Conservation (phyloP, 257 asterid genomes). For the Haberlea rhodopensis region DNA sequence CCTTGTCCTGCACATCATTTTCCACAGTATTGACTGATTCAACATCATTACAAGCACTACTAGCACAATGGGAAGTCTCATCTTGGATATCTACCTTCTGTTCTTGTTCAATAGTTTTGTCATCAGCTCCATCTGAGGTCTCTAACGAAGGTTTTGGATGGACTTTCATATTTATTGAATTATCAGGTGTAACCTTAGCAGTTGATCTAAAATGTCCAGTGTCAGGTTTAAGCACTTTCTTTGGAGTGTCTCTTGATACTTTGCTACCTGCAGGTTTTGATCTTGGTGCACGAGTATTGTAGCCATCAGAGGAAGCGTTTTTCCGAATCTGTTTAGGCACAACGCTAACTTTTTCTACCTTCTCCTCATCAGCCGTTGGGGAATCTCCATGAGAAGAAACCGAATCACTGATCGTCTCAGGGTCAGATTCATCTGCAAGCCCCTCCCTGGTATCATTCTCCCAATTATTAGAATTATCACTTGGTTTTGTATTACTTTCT, state of each 20-base stretch:
- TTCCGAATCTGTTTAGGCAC: slow-evolving; percentile 27
- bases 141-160: slow-evolving; percentile 66
- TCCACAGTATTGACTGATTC: slow-evolving; percentile 43
- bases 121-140: slow-evolving; percentile 48
- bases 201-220: slow-evolving; percentile 36
- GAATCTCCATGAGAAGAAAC: slow-evolving; percentile 68
- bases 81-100: slow-evolving; percentile 43
- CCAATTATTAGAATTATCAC: slow-evolving; percentile 50
- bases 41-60: slow-evolving; percentile 48
- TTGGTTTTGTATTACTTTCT: slow-evolving; percentile 35
- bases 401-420: slow-evolving; percentile 63
- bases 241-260: slow-evolving; percentile 40
- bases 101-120: slow-evolving; percentile 41
- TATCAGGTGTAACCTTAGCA: slow-evolving; percentile 39
- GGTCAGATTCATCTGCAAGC: slow-evolving; percentile 63
- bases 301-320: slow-evolving; percentile 36
- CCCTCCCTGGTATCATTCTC: slow-evolving; percentile 42
- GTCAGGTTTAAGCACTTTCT: slow-evolving; percentile 33
- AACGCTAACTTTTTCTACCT: slow-evolving; percentile 38
- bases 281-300: slow-evolving; percentile 32
- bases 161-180: slow-evolving; percentile 54
- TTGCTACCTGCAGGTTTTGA: slow-evolving; percentile 38
- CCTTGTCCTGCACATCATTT: slow-evolving; percentile 35
- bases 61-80: slow-evolving; percentile 45
- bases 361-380: slow-evolving; percentile 58